Percentiles rank a stretch among this genome's conserved stretches.
These are phyloP conservation scores for Mortierella sp. DNA, from an alignment of 371 early-diverging fungal species.

Conservation along the genomic window DNA sequence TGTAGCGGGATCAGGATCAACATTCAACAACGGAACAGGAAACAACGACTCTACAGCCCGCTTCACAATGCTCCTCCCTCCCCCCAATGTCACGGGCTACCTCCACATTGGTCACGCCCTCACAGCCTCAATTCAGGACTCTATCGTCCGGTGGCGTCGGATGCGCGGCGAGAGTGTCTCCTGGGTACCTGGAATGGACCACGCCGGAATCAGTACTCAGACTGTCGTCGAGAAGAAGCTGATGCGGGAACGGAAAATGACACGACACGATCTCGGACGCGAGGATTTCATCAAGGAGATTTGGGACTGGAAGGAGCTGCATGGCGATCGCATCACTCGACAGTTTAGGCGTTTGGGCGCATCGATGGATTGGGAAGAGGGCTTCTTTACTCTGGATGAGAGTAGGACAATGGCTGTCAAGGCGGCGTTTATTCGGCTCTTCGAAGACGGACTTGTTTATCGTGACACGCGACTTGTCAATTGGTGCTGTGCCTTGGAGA, in stretches of 20 bases:
- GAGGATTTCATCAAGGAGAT: slow-evolving; percentile 89
- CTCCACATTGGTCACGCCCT: slow-evolving; percentile 98
- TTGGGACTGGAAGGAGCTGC: slow-evolving; percentile 88
- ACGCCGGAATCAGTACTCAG: slow-evolving; percentile 99
- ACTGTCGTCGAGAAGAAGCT: slow-evolving; percentile 95
- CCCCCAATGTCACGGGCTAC: slow-evolving; percentile 98
- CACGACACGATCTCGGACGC: slow-evolving; percentile 80
- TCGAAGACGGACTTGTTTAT: slow-evolving; percentile 92
- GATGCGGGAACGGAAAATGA: slow-evolving; percentile 70
- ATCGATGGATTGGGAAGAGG: slow-evolving; percentile 87
- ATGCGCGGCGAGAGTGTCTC: slow-evolving; percentile 88
- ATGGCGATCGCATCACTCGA: slow-evolving; percentile 71
- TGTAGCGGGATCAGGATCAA: slow-evolving; percentile 19
- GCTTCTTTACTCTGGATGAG: slow-evolving; percentile 95
- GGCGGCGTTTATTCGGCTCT: slow-evolving; percentile 90
- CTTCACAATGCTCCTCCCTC: slow-evolving; percentile 91
- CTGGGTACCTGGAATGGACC: slow-evolving; percentile 97
- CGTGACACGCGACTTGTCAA: slow-evolving; percentile 93
- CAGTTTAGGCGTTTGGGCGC: slow-evolving; percentile 85
- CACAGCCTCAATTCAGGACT: slow-evolving; percentile 91
- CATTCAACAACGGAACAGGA: background rate
- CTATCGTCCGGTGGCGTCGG: slow-evolving; percentile 89
- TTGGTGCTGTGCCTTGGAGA: slow-evolving; percentile 95
- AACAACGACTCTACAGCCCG: slow-evolving; percentile 21
- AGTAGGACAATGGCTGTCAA: slow-evolving; percentile 82